Evolutionary conservation across 73 alveolate species (phyloP), one percentile per base, ranked within the genome.

Genomic region (Paramecium primaurelia): DNA sequence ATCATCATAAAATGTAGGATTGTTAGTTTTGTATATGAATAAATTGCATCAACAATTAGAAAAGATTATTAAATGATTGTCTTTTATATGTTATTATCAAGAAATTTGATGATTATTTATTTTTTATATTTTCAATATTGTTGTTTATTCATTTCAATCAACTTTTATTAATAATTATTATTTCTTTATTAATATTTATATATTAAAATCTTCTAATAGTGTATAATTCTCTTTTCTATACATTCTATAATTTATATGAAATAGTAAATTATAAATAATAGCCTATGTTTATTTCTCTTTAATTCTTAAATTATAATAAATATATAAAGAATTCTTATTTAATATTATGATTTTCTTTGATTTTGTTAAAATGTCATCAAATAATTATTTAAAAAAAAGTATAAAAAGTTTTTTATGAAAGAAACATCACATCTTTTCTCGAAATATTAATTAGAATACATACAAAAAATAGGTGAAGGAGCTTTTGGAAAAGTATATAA

Each of bases 401-500:
- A 54, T 16, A 49, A 16, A 18, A 16, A 54, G 20, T 54, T 54
- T 54, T 1, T 54, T 9, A 64, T 64, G 84, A 64, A 64, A 32
- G 84, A 64, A 64, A 64, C 84, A 2, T 11, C 42, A 9, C 84
- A 64, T 64, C 84, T 64, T 34, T 64, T 64, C 84, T 64, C 84
- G 88, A 75, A 75, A 75, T 36, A 42, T 75, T 36, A 75, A 38
- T 36, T 75, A 38, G 88, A 75, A 75, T 42, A 38, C 26, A 75
- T 75, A 22, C 59, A 75, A 75, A 36, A 75, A 42, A 22, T 75
- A 36, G 88, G 88, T 16, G 88, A 75, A 75, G 88, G 88, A 20
- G 38, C 88, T 34, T 75, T 75, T 75, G 88, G 88, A n/a, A 75
- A 75, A 22, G 88, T 75, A 22, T 75, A 38, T 32, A 75, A 75